Conservation (phyloP, 1,284 basidiomycete species). For the Ceratobasidium theobromae region DNA sequence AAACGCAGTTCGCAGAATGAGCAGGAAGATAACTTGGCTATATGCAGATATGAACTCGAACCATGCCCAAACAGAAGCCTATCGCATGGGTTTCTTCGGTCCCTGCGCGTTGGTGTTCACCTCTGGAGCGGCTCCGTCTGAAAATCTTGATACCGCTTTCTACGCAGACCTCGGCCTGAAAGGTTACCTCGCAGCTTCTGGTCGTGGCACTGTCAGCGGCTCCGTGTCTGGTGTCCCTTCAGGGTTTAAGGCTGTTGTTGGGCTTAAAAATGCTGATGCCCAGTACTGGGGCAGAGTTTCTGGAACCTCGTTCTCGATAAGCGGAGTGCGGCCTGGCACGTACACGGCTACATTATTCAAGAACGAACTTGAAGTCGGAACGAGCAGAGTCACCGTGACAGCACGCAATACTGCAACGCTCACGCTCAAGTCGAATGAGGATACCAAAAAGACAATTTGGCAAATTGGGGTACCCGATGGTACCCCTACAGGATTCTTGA, state of each 20-base stretch:
- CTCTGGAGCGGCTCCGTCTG: slow-evolving; percentile 1
- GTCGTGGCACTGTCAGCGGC: slow-evolving; percentile 50
- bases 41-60: slow-evolving; percentile 26
- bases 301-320: slow-evolving; percentile 49
- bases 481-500: slow-evolving; percentile 51
- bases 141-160: slow-evolving; percentile 48
- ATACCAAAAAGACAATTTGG: slow-evolving; percentile 48
- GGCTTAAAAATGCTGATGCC: slow-evolving; percentile 47
- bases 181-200: slow-evolving; percentile 50
- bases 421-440: slow-evolving; percentile 42
- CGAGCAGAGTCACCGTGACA: slow-evolving; percentile 47
- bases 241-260: slow-evolving; percentile 38
- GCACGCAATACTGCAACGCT: slow-evolving; percentile 45
- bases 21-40: not conserved
- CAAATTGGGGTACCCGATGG: slow-evolving; percentile 52
- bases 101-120: slow-evolving; percentile 24
- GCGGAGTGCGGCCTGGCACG: slow-evolving; percentile 52
- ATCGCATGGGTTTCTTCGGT: slow-evolving; percentile 31
- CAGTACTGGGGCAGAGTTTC: slow-evolving; percentile 49
- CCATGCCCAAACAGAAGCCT: slow-evolving; percentile 23
- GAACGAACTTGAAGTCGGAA: slow-evolving; percentile 50
- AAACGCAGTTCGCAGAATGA: not conserved
- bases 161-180: slow-evolving; percentile 50
- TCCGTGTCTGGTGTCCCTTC: slow-evolving; percentile 47
- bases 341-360: slow-evolving; percentile 47